Base-by-base conservation (phyloP, 495 filamentous ascomycete species). In the Bombardia bombarda region DNA sequence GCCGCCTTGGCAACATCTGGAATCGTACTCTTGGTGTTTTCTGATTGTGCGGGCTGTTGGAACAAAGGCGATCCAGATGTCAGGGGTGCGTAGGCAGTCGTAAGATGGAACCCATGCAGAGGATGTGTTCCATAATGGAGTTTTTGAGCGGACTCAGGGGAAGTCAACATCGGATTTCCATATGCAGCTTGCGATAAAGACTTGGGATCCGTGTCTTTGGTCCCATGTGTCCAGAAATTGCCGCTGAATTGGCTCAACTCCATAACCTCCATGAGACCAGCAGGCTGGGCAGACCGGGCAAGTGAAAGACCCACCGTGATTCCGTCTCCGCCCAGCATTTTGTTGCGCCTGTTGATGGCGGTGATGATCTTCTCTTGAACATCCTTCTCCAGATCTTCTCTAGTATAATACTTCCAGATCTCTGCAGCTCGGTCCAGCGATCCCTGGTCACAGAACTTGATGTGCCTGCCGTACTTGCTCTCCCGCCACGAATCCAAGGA, bases 51-150 rank as follows among this genome's bases (percentile, higher is more conserved):
- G 4, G 2, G n/a, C 20, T 4, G 38, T 3, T 44, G 21, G 1
- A 17, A 31, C 18, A 50, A 31, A 0, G 47, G 38, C 3, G 55
- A 57, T 9, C 20, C 20, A 7, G 46, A 43, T n/a, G 43, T 45
- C 8, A 60, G 38, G 0, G 23, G 24, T 8, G 49, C 52, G 25
- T 59, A 54, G 14, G 55, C 64, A 12, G 59, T 39, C 3, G 58
- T 56, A 13, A 73, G 50, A 46, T 74, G 66, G 38, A 70, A 75
- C 16, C 70, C 58, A 2, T 68, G 49, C 10, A 76, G 38, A 1
- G 70, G 69, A 45, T 74, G 53, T 17, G 63, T 33, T 71, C 60
- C n/a, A 74, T 50, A 13, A 37, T 7, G 0, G 25, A 14, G 14
- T 10, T 24, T 1, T 40, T 32, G 3, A 38, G 45, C 22, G 60